Evolutionary conservation across 1,284 basidiomycete species (phyloP), one percentile per base, ranked within the genome.

Genomic region (Ceratobasidium theobromae): DNA sequence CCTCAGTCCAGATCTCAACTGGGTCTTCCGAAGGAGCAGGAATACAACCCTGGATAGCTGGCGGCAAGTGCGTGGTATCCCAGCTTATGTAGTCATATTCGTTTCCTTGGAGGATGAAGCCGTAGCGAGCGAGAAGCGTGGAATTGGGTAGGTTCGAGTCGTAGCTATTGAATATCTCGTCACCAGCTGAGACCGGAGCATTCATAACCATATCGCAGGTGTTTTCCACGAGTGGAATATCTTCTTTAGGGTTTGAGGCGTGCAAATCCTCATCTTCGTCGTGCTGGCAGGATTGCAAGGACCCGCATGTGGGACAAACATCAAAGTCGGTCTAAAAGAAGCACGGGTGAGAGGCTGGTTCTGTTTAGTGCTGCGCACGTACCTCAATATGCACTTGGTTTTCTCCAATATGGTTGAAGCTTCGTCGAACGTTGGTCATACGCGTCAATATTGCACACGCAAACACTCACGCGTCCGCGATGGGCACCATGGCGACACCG

Each of bases 121-220:
- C 91, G 77, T 93, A 94, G 66, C 85, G 86, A 30, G 80, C 79
- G 33, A 93, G 78, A 11, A 93, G 79, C 67, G 87, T 78, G 0
- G 87, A 85, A 73, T 92, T 91, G 9, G 79, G 79, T n/a, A 91
- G 77, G 12, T 75, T 51, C 66, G 83, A 82, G 33, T 93, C 93
- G 75, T 96, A 97, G 1, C 88, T 89, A 76, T 96, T 97, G 81
- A 86, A 93, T 4, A 95, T 80, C 73, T 96, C 88, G 11, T 79
- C 78, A 21, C 77, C 77, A 0, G 82, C 77, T 2, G 77, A 74
- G 46, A 91, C 79, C 28, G 77, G 71, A 14, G 77, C 74, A 71
- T 86, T 84, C 0, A 84, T 78, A 12, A 88, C 83, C 87, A 76
- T 75, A 23, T 76, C 75, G 51, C 72, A 74, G 18, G 72, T 73